Evolutionary conservation across 2,329 filamentous ascomycete species (phyloP), one percentile per base, ranked within the genome.

Genomic region (Colletotrichum lindemuthianum): DNA sequence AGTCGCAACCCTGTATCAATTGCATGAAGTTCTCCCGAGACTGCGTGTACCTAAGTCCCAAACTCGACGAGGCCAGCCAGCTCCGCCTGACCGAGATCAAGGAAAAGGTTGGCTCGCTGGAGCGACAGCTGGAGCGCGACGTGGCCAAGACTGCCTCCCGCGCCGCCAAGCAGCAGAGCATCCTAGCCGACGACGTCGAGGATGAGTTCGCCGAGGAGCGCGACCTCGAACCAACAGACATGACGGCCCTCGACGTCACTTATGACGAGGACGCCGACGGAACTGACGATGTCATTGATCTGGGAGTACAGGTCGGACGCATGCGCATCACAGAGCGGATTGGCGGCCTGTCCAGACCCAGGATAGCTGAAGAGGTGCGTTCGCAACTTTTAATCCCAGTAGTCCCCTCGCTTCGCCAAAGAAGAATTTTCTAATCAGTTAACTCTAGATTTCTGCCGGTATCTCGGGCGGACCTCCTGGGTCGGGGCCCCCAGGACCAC

Each of bases 41-140:
- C 16, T 88, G 85, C 69, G 72, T 91, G 41, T 92, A 91, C 72
- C 82, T 92, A 40, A 86, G 88, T 2, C 85, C 88, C 0, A 84
- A 88, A 24, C 79, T 91, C n/a, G 90, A 93, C 74, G 84, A 90
- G 65, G 86, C 86, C 8, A 87, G 87, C 57, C 89, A 92, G 75
- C 82, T 89, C 69, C 89, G 88, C 70, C 81, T 93, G 58, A 90
- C 89, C 4, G 89, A 92, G 71, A 89, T 93, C 74, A 93, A 93
- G 77, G 91, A 93, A 74, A 90, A 90, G 75, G 91, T 93, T 76
- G 90, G 90, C 33, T 87, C 86, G 8, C 77, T 93, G 15, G 91
- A 93, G 76, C 82, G 87, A 57, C 86, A 88, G 59, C 81, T 93
- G 6, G 91, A 92, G 75, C 80, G 88, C 47, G 89, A 92, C 73